phyloP scores from a whole-genome alignment of 192 early-diverging fungal genomes.

The Coemansia sp. region DNA sequence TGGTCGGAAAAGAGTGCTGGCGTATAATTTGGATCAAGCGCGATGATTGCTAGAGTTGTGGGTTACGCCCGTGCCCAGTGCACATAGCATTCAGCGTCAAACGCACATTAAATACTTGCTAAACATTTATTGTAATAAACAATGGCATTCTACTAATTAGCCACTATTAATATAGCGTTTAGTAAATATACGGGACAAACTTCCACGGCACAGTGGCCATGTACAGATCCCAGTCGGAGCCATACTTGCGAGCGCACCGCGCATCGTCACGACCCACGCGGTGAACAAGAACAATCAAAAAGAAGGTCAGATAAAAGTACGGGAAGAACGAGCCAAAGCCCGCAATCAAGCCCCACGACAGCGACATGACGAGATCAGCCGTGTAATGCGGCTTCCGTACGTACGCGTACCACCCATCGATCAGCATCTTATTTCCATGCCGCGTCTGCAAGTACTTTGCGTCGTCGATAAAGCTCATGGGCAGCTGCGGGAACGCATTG shows the following conservation, averaged over 20 bases:
- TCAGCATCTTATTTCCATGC: constrained; percentile 77
- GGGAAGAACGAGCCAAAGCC: constrained; percentile 79
- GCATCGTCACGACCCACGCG: constrained; percentile 85
- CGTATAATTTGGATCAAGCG: too few relatives aligned
- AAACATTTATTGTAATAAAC: not conserved
- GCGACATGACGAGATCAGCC: constrained; percentile 90
- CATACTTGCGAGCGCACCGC: constrained; percentile 89
- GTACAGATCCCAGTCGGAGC: constrained; percentile 91
- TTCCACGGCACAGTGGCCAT: constrained; percentile 76
- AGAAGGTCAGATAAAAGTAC: constrained; percentile 95
- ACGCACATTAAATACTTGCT: too few relatives aligned
- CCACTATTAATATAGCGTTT: constrained; percentile 1
- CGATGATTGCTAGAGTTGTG: too few relatives aligned
- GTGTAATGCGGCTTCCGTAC: constrained; percentile 93
- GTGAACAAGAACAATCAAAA: constrained; percentile 86
- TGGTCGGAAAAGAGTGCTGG: too few relatives aligned
- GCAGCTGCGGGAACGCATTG: constrained; percentile 60
- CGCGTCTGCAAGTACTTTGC: constrained; percentile 85
- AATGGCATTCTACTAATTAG: not conserved
- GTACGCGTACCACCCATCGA: constrained; percentile 90
- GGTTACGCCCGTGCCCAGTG: too few relatives aligned
- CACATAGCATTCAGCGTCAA: too few relatives aligned
- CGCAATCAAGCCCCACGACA: constrained; percentile 88
- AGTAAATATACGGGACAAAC: constrained; percentile 80
- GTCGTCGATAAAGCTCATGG: constrained; percentile 65